phyloP scores from a whole-genome alignment of 2,329 filamentous ascomycete species.

The Diaporthe sp. region DNA sequence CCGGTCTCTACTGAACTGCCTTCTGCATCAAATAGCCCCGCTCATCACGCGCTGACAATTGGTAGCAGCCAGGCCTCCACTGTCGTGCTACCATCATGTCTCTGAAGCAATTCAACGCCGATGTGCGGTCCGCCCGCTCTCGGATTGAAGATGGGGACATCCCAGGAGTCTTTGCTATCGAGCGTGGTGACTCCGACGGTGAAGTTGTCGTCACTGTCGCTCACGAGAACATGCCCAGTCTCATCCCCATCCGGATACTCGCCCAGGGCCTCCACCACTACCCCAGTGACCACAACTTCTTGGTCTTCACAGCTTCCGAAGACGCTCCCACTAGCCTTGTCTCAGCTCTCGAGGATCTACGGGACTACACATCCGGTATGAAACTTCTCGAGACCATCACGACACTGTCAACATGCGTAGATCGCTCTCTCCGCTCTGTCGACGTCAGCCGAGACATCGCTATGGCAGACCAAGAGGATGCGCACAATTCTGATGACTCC shows the following conservation, averaged over 20 bases:
- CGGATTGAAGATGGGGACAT: constrained; percentile 48
- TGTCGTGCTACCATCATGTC: constrained; percentile 63
- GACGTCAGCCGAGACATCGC: background rate
- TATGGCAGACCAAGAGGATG: constrained; percentile 45
- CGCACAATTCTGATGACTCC: constrained; percentile 39
- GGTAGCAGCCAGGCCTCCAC: background rate
- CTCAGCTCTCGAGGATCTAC: constrained; percentile 54
- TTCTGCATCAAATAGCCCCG: background rate
- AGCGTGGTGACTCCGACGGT: constrained; percentile 75
- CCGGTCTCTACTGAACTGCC: background rate
- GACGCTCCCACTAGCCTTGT: constrained; percentile 42
- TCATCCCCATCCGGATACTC: constrained; percentile 51
- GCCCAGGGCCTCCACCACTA: constrained; percentile 50
- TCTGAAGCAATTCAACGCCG: constrained; percentile 71
- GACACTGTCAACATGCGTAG: constrained; percentile 49
- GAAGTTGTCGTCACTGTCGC: constrained; percentile 72
- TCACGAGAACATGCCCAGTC: constrained; percentile 39
- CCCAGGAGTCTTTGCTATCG: constrained; percentile 60
- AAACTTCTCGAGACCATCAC: constrained; percentile 60
- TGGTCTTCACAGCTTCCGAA: constrained; percentile 56
- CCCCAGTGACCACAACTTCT: constrained; percentile 50
- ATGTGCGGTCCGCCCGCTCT: constrained; percentile 58
- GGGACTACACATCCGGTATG: constrained; percentile 55
- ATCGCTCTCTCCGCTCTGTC: background rate
- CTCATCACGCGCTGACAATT: background rate